Evolutionary conservation across 345 rosid genomes (phyloP).

Genomic region (Mangifera indica): DNA sequence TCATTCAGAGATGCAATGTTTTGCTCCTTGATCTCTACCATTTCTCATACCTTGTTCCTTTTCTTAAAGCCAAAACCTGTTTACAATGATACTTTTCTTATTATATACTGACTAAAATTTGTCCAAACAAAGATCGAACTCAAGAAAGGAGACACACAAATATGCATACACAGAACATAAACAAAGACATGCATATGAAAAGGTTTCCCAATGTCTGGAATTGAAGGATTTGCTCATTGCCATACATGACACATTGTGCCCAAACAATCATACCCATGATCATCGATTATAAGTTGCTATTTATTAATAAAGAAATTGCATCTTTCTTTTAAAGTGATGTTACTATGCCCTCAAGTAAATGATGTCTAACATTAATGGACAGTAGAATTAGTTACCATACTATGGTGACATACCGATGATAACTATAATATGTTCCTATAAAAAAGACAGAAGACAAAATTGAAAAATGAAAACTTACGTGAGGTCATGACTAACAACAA

Average conservation of each 20-base stretch:
- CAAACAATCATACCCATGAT: neutral
- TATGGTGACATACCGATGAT: neutral
- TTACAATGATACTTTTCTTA: neutral
- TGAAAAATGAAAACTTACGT: conserved; percentile 47
- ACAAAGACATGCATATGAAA: neutral
- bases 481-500: conserved; percentile 93
- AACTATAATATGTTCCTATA: neutral
- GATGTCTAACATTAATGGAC: neutral
- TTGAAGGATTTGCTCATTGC: neutral
- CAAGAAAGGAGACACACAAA: neutral
- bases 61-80: neutral
- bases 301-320: neutral
- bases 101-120: neutral
- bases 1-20: conserved; percentile 1
- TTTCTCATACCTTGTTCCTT: neutral
- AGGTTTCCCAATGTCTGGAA: neutral
- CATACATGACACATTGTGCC: neutral
- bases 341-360: neutral
- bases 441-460: conserved; percentile 13
- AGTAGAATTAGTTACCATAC: neutral
- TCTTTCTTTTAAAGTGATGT: neutral
- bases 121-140: neutral
- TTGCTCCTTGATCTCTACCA: neutral
- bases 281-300: neutral
- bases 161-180: neutral